phyloP scores from a whole-genome alignment of 2,329 filamentous ascomycete species.

The Penicillium paneum region DNA sequence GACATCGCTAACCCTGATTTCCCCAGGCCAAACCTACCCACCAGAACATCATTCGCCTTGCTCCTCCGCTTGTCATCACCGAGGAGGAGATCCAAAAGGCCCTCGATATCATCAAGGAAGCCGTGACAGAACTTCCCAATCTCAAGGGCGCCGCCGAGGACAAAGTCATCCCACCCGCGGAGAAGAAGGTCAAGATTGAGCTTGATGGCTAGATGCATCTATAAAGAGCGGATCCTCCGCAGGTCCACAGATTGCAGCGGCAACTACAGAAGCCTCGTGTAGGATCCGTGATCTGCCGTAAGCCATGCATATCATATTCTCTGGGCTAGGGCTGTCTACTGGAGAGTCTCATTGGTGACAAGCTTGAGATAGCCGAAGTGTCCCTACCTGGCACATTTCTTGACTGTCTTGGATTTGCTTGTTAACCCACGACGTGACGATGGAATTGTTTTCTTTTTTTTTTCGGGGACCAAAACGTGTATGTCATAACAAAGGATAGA shows the following conservation, averaged over 20 bases:
- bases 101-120: constrained; percentile 73
- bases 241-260: background rate
- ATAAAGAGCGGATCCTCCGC: background rate
- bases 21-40: constrained; percentile 95
- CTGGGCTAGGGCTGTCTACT: background rate
- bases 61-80: constrained; percentile 92
- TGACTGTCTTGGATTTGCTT: background rate
- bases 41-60: constrained; percentile 95
- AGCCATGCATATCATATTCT: background rate
- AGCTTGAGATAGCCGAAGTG: background rate
- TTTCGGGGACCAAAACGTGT: background rate
- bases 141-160: constrained; percentile 57
- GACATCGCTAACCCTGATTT: background rate
- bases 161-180: constrained; percentile 54
- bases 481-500: constrained; percentile 5
- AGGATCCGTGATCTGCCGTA: background rate
- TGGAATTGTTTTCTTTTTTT: constrained; percentile 9
- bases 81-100: constrained; percentile 80
- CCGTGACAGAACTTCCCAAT: constrained; percentile 74
- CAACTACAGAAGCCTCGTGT: background rate
- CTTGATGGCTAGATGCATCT: constrained; percentile 52
- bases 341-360: background rate
- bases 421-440: constrained; percentile 16
- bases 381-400: background rate
- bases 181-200: constrained; percentile 61